These are phyloP conservation scores for Apiospora kogelbergensis DNA, from an alignment of 2,329 filamentous ascomycete genomes.

Conservation along the genomic window DNA sequence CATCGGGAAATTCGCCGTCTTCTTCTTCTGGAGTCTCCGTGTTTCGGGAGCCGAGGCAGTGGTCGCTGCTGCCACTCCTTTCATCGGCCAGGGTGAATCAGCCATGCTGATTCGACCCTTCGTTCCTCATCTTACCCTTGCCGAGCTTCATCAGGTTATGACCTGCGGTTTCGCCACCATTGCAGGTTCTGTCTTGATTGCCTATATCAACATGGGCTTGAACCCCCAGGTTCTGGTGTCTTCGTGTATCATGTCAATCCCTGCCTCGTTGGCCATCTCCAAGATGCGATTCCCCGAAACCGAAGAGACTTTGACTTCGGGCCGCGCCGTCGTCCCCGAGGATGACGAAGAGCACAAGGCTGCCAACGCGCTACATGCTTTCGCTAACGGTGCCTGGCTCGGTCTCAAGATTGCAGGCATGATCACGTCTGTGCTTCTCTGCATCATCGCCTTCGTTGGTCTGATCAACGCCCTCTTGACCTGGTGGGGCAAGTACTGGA, in stretches of 20 bases:
- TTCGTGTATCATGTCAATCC: slow-evolving; percentile 94
- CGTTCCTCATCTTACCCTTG: slow-evolving; percentile 78
- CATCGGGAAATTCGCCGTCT: slow-evolving; percentile 79
- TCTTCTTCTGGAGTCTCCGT: slow-evolving; percentile 88
- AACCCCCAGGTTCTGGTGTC: slow-evolving; percentile 85
- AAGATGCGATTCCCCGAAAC: slow-evolving; percentile 89
- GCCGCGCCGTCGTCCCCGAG: slow-evolving; percentile 77
- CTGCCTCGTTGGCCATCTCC: slow-evolving; percentile 83
- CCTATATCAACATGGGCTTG: slow-evolving; percentile 81
- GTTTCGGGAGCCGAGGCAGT: slow-evolving; percentile 93
- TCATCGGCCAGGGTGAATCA: slow-evolving; percentile 92
- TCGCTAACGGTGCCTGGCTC: slow-evolving; percentile 72
- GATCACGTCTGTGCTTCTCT: slow-evolving; percentile 70
- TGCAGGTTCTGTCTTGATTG: slow-evolving; percentile 81
- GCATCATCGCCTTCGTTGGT: slow-evolving; percentile 69
- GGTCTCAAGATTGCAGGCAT: slow-evolving; percentile 75
- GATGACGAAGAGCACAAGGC: slow-evolving; percentile 74
- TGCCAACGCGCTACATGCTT: slow-evolving; percentile 77
- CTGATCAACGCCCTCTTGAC: slow-evolving; percentile 67
- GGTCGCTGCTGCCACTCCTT: slow-evolving; percentile 87
- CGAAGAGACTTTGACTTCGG: slow-evolving; percentile 81
- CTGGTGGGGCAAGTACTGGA: slow-evolving; percentile 73
- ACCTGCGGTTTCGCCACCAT: slow-evolving; percentile 91
- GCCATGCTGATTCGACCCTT: slow-evolving; percentile 91
- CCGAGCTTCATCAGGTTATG: slow-evolving; percentile 92